These are phyloP conservation scores for Remersonia thermophila DNA, from an alignment of 2,329 filamentous ascomycete genomes.

Conservation along the genomic window DNA sequence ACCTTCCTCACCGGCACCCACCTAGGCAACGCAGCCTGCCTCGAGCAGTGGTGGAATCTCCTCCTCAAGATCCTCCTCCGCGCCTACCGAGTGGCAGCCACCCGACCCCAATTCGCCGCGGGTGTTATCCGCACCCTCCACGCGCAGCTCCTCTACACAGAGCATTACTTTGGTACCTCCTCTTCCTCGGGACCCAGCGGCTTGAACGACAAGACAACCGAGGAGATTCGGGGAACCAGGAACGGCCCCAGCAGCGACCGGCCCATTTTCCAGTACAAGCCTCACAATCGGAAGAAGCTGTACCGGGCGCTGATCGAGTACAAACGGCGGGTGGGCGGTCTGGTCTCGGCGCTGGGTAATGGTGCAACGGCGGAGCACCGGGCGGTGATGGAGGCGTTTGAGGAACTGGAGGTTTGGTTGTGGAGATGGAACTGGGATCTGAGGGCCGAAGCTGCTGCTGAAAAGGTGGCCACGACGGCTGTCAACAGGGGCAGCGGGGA, in stretches of 20 bases:
- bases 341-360: conserved; percentile 26
- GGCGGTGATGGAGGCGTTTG: conserved; percentile 34
- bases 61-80: conserved; percentile 38
- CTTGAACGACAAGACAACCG: conserved; percentile 26
- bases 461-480: neutral
- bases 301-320: conserved; percentile 40
- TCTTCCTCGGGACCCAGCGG: conserved; percentile 26
- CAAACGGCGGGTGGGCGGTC: conserved; percentile 39
- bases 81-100: conserved; percentile 32
- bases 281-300: conserved; percentile 24
- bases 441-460: conserved; percentile 23
- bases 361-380: conserved; percentile 23
- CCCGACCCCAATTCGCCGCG: conserved; percentile 32
- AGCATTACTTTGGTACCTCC: conserved; percentile 31
- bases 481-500: neutral
- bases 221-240: conserved; percentile 17
- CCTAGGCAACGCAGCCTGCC: conserved; percentile 45
- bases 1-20: conserved; percentile 45
- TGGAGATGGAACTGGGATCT: conserved; percentile 44
- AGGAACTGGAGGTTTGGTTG: conserved; percentile 35
- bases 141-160: conserved; percentile 43
- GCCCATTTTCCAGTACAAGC: conserved; percentile 23
- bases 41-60: conserved; percentile 51
- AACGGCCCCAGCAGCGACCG: conserved; percentile 9
- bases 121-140: conserved; percentile 38